Base-by-base conservation (phyloP, 768 basidiomycete species). In the Cantharellus anzutake region DNA sequence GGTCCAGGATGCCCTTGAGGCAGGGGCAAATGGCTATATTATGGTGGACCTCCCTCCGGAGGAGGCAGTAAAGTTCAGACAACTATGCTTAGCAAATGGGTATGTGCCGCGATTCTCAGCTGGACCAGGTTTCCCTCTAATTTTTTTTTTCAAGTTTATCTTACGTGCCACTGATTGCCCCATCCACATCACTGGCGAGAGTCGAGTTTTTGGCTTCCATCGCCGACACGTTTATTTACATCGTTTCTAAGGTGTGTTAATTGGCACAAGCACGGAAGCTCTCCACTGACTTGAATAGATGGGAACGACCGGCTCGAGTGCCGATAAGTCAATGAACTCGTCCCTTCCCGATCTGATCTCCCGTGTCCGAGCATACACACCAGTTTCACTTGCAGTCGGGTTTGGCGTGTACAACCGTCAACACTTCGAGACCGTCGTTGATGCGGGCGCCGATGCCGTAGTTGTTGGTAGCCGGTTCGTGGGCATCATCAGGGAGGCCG, bases 11-110 rank as follows among this genome's bases (percentile, higher is more conserved):
- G 93, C 92, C 2, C 76, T 73, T 52, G 82, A 83, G 60, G 91
- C 90, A 16, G 94, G 94, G 14, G 96, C 90, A 0, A 98, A 94
- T 69, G 96, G 96, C 1, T 99, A 92, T 68, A 93, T 98, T 65
- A 81, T 99, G 73, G 93, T 98, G 35, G 96, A 99, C 69, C 80
- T 98, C 38, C 96, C 96, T 41, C 96, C 96, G 11, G 93, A 97
- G 71, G 96, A 99, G 70, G 93, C 96, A 39, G 73, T 93, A 63
- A 72, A 77, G 35, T 98, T 99, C 76, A 80, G 93, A 42, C 79
- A 84, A 65, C 89, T 93, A 68, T 98, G 96, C 70, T 76, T 78
- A 16, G 80, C 76, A 62, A 76, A 82, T 42, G 79, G 80, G 94
- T 96, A 67, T 66, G 87, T 76, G 4, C 53, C 37, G 44, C 40